Base-by-base conservation (phyloP, 1,284 basidiomycete genomes). In the Mycosarcoma maydis region DNA sequence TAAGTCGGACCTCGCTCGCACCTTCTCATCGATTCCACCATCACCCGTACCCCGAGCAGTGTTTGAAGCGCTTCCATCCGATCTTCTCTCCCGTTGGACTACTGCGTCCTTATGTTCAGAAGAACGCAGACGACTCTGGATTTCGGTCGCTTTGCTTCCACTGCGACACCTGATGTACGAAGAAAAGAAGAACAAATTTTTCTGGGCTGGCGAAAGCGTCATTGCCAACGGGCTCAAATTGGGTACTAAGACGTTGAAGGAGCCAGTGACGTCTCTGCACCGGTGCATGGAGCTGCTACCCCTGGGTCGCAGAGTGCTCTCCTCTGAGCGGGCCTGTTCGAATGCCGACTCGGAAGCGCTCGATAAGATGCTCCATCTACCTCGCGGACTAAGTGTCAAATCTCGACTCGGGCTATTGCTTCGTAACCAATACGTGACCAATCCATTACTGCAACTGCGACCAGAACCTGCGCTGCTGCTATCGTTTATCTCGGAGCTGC, bases 141-240 rank as follows among this genome's bases (percentile, higher is more conserved):
- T 73, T 29, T 44, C 50, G 0, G 54, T 68, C 1, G 64, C 75
- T 2, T 42, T 81, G 20, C 38, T 75, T 0, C 75, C 73, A 1
- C 43, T 79, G 22, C 45, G 54, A 14, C 54, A 64, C 13, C 38
- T 72, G 13, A 56, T 57, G 4, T 62, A 72, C 40, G 60, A 72
- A 9, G 72, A 72, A 39, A 76, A 77, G 61, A 75, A 77, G 52
- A 59, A 60, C 50, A 75, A 75, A 40, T 42, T 49, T 20, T 51
- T 45, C 3, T 77, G 73, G 80, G 71, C 77, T 2, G 75, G 69
- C n/a, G 74, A 71, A 23, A 48, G 39, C 22, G 71, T 75, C 14
- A 56, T 80, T 8, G 40, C 64, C 13, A 55, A 52, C n/a, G 80
- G 78, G 2, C 76, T 81, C 46, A 81, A 81, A 43, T 55, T 80